A percentile compares a stretch with the other conserved stretches of the same genome.
These are phyloP conservation scores for Herpomyces periplanetae DNA, from an alignment of 2,329 filamentous ascomycete genomes.

Conservation along the genomic window DNA sequence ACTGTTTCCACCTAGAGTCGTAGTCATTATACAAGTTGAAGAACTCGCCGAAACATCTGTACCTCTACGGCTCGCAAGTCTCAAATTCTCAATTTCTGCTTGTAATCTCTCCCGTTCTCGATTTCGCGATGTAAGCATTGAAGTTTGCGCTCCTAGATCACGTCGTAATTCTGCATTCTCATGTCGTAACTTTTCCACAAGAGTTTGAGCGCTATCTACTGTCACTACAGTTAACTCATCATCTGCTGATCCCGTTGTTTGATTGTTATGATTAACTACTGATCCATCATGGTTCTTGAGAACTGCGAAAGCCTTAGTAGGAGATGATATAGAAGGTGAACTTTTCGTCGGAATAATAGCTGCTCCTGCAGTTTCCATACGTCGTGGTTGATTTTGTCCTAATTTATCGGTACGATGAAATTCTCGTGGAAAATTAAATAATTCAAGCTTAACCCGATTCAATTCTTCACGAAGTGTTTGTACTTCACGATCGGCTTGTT, in stretches of 20 bases:
- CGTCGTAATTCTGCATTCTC: conserved; percentile 72
- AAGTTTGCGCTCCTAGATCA: conserved; percentile 76
- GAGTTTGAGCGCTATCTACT: conserved; percentile 12
- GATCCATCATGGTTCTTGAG: conserved; percentile 3
- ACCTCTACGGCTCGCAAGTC: conserved; percentile 39
- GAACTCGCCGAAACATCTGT: too few species aligned
- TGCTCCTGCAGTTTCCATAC: too few species aligned
- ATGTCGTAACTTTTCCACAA: conserved; percentile 54
- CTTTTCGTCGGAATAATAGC: too few species aligned
- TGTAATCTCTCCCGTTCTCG: conserved; percentile 78
- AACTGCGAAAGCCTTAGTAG: conserved; percentile 8
- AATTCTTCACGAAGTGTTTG: conserved; percentile 46
- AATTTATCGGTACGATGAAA: too few species aligned
- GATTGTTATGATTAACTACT: conserved; percentile 11
- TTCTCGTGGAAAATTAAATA: too few species aligned
- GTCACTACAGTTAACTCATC: not conserved
- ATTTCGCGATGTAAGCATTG: conserved; percentile 82
- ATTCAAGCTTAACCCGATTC: conserved; percentile 18
- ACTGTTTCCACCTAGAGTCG: conserved; percentile 6
- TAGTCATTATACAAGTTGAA: too few species aligned
- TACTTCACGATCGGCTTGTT: conserved; percentile 67
- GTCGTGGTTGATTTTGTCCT: too few species aligned
- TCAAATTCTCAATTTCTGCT: conserved; percentile 85
- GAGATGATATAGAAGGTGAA: conserved; percentile 6
- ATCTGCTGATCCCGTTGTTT: conserved; percentile 9